phyloP scores from a whole-genome alignment of 352 stramenopile genomes.

The Achlya hypogyna region DNA sequence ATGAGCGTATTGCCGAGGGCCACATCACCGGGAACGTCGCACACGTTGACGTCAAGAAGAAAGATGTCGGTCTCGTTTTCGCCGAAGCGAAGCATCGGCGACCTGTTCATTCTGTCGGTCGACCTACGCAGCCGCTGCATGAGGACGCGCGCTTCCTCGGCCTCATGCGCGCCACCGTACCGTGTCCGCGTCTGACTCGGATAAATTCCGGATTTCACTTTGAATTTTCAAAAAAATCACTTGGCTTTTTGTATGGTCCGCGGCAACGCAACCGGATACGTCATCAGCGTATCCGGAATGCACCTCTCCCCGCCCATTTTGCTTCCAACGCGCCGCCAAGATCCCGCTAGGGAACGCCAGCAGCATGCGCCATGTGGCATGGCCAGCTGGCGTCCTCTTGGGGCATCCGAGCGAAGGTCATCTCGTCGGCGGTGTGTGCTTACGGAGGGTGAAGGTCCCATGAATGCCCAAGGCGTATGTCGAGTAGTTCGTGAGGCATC shows the following conservation, averaged over 20 bases:
- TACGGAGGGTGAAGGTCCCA: too few species aligned
- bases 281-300: neutral
- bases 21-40: neutral
- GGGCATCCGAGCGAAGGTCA: too few species aligned
- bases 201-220: neutral
- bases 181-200: neutral
- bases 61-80: conserved; percentile 15
- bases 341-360: too few species aligned
- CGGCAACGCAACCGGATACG: neutral
- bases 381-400: too few species aligned
- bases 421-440: too few species aligned
- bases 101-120: neutral
- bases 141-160: neutral
- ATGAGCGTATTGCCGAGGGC: neutral
- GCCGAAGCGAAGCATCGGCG: neutral
- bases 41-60: conserved; percentile 4
- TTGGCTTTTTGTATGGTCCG: neutral
- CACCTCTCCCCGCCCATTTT: neutral
- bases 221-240: neutral
- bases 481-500: too few species aligned
- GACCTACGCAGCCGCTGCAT: neutral
- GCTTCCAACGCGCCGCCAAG: too few species aligned
- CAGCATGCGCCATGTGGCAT: too few species aligned
- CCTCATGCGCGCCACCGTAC: neutral
- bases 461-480: too few species aligned